A percentile compares a stretch with the other conserved stretches of the same genome.
These are phyloP conservation scores for Linderniella brevidens DNA, from an alignment of 257 asterid genomes.

Conservation along the genomic window DNA sequence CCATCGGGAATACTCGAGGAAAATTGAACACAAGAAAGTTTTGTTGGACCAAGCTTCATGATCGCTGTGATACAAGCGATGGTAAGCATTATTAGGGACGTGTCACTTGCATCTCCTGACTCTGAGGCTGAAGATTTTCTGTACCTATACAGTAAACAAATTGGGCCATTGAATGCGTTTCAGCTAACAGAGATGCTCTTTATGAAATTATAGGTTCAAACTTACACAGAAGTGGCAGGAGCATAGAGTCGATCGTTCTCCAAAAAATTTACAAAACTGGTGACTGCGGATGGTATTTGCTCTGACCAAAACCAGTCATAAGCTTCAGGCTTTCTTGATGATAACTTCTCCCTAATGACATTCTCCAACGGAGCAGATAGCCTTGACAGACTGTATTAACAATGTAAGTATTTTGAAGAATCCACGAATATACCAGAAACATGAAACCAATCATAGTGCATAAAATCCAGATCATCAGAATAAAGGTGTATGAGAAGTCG, in stretches of 20 bases:
- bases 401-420: conserved; percentile 14
- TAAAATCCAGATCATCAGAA: no score
- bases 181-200: not conserved
- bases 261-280: conserved; percentile 55
- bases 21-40: conserved; percentile 73
- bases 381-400: conserved; percentile 43
- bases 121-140: conserved; percentile 30
- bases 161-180: not conserved
- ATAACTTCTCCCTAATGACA: conserved; percentile 55
- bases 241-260: conserved; percentile 52
- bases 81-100: conserved; percentile 77
- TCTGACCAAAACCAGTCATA: conserved; percentile 86
- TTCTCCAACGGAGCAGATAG: conserved; percentile 80
- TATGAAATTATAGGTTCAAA: conserved; percentile 1
- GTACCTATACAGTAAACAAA: conserved; percentile 32
- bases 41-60: conserved; percentile 83
- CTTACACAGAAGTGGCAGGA: conserved; percentile 61
- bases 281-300: conserved; percentile 59
- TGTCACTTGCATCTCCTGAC: conserved; percentile 45
- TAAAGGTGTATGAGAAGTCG: no score
- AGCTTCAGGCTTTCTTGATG: conserved; percentile 57
- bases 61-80: conserved; percentile 82
- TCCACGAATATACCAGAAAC: conserved; percentile 8
- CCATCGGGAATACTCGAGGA: conserved; percentile 54
- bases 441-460: not conserved